Conservation (phyloP, 2,329 filamentous ascomycete genomes). For the Aspergillus brunneoviolaceus region DNA sequence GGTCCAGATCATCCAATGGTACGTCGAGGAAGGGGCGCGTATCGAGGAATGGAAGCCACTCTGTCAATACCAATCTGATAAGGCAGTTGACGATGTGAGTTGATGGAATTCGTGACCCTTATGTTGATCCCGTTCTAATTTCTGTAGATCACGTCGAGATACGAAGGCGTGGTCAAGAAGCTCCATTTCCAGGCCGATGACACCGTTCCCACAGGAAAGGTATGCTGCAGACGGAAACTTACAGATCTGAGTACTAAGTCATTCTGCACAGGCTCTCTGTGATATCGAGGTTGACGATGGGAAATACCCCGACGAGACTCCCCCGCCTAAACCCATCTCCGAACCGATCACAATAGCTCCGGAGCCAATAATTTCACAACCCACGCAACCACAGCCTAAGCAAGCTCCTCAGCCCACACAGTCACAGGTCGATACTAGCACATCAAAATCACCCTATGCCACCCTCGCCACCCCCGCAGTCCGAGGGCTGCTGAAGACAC, state of each 20-base stretch:
- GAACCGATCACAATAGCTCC: constrained; percentile 3
- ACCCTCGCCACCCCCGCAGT: constrained; percentile 88
- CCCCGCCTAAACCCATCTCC: constrained; percentile 24
- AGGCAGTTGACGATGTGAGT: constrained; percentile 66
- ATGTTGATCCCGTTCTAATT: constrained; percentile 11
- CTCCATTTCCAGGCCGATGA: constrained; percentile 94
- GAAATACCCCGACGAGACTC: constrained; percentile 61
- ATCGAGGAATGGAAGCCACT: constrained; percentile 98
- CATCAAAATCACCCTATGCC: constrained; percentile 60
- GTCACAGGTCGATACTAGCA: constrained; percentile 9
- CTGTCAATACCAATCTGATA: constrained; percentile 98
- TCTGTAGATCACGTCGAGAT: constrained; percentile 90
- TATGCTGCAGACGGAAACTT: constrained; percentile 25
- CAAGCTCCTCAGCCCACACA: constrained; percentile 7
- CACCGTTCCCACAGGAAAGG: constrained; percentile 87
- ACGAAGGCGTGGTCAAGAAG: constrained; percentile 93
- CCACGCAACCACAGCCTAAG: constrained; percentile 16
- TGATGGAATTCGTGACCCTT: constrained; percentile 5
- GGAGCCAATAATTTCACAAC: constrained; percentile 25
- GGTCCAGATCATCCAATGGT: constrained; percentile 99
- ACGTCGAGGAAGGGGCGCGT: constrained; percentile 89
- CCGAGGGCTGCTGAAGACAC: constrained; percentile 78
- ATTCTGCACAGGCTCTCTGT: constrained; percentile 66
- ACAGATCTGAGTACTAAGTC: no score
- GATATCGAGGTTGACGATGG: constrained; percentile 91